A percentile compares a stretch with the other conserved stretches of the same genome.
Evolutionary conservation across 495 filamentous ascomycete genomes (phyloP).

Genomic region (Hypoxylon perforatum): DNA sequence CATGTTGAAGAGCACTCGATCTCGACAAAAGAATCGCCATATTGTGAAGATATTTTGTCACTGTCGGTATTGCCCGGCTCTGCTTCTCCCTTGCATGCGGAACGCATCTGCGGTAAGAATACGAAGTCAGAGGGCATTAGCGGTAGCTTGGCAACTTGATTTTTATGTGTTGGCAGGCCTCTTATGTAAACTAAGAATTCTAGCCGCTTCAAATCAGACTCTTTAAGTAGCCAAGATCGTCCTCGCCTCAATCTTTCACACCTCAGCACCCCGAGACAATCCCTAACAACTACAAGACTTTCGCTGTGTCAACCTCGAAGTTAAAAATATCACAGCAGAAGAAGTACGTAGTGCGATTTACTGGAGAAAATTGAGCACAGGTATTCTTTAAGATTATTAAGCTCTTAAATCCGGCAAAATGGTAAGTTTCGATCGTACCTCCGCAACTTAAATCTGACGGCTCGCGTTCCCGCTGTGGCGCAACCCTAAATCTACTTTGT

Average conservation of each 20-base stretch:
- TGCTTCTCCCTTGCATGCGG: slow-evolving; percentile 30
- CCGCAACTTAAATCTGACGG: slow-evolving; percentile 13
- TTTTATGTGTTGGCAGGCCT: slow-evolving; percentile 24
- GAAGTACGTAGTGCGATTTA: slow-evolving; percentile 6
- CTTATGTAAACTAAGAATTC: neutral
- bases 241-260: neutral
- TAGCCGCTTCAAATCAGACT: slow-evolving; percentile 28
- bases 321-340: slow-evolving; percentile 16
- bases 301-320: neutral
- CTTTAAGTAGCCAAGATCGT: slow-evolving; percentile 16
- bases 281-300: neutral
- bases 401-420: slow-evolving; percentile 38
- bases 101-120: slow-evolving; percentile 20
- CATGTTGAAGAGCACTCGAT: slow-evolving; percentile 9
- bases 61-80: slow-evolving; percentile 3
- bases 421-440: slow-evolving; percentile 7
- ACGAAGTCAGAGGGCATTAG: slow-evolving; percentile 36
- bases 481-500: slow-evolving; percentile 5
- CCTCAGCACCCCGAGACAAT: neutral
- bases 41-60: slow-evolving; percentile 4
- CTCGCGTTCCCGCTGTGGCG: slow-evolving; percentile 25
- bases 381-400: neutral
- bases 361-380: neutral
- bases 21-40: slow-evolving; percentile 27
- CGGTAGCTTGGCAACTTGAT: slow-evolving; percentile 33